These are phyloP conservation scores for Trichoderma sp. DNA, from an alignment of 2,329 filamentous ascomycete genomes.

Conservation along the genomic window DNA sequence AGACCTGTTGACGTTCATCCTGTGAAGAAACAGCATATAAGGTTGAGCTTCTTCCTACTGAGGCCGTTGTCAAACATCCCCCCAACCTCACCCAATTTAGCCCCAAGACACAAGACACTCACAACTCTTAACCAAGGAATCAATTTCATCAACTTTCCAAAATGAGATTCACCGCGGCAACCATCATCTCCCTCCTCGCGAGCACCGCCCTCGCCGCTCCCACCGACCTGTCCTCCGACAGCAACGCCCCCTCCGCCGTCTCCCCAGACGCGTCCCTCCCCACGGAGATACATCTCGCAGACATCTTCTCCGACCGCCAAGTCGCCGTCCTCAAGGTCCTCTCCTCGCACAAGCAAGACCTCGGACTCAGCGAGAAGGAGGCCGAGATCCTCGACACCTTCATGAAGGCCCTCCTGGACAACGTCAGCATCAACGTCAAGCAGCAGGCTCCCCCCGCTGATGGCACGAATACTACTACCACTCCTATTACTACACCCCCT, in stretches of 20 bases:
- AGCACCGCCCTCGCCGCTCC: slow-evolving; percentile 19
- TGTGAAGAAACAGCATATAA: neutral
- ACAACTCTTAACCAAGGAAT: neutral
- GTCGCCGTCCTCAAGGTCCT: slow-evolving; percentile 18
- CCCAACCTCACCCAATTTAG: neutral
- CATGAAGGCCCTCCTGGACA: slow-evolving; percentile 1
- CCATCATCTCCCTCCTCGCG: slow-evolving; percentile 15
- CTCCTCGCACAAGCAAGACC: slow-evolving; percentile 12
- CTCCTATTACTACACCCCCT: neutral
- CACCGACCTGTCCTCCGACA: neutral
- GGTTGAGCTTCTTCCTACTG: neutral
- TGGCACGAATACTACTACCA: neutral
- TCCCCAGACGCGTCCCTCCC: neutral
- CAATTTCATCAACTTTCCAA: neutral
- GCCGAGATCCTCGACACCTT: slow-evolving; percentile 11
- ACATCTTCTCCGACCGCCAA: slow-evolving; percentile 17
- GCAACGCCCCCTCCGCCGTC: neutral
- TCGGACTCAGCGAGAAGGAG: slow-evolving; percentile 5
- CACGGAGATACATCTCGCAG: neutral
- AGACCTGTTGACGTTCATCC: too few relatives aligned
- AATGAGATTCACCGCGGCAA: slow-evolving; percentile 15
- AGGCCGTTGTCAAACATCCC: neutral
- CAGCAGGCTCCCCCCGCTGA: neutral
- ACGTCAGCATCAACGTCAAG: neutral
- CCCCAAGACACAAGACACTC: neutral